These are phyloP conservation scores for Colletotrichum godetiae DNA, from an alignment of 2,329 filamentous ascomycete genomes.

Conservation along the genomic window DNA sequence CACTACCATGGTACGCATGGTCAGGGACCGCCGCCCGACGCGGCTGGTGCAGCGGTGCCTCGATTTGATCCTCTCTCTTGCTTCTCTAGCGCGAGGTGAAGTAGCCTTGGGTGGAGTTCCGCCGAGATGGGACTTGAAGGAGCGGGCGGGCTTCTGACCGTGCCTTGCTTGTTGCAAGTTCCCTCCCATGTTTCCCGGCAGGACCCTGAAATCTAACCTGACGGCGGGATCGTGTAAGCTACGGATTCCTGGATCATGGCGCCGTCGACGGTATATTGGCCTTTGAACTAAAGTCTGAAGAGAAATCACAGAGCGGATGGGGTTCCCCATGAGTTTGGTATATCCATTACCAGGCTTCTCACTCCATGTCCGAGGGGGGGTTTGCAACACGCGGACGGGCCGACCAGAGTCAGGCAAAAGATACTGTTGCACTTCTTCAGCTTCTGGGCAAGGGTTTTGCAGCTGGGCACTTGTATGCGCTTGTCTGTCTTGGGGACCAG, in stretches of 20 bases:
- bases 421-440: not conserved
- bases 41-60: slow-evolving; percentile 24
- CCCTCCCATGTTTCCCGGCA: slow-evolving; percentile 28
- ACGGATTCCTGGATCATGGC: slow-evolving; percentile 16
- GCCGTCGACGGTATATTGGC: not conserved
- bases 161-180: slow-evolving; percentile 33
- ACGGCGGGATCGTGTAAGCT: slow-evolving; percentile 26
- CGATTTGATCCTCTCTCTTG: slow-evolving; percentile 24
- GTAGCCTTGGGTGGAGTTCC: slow-evolving; percentile 26
- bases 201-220: slow-evolving; percentile 28
- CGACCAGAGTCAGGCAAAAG: not conserved
- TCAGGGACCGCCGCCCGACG: slow-evolving; percentile 19
- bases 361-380: not conserved
- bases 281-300: not conserved
- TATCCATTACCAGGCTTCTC: not conserved
- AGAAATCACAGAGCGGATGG: not conserved
- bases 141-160: slow-evolving; percentile 28
- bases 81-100: slow-evolving; percentile 18
- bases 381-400: not conserved
- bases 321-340: not conserved
- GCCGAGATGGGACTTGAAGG: slow-evolving; percentile 29
- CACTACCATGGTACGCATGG: not conserved
- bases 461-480: not conserved
- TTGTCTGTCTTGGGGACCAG: slow-evolving; percentile 10
- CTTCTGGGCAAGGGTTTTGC: not conserved